A percentile compares a stretch with the other conserved stretches of the same genome.
Conservation (phyloP, 192 early-diverging fungal species). For the Allomyces arbusculus region DNA sequence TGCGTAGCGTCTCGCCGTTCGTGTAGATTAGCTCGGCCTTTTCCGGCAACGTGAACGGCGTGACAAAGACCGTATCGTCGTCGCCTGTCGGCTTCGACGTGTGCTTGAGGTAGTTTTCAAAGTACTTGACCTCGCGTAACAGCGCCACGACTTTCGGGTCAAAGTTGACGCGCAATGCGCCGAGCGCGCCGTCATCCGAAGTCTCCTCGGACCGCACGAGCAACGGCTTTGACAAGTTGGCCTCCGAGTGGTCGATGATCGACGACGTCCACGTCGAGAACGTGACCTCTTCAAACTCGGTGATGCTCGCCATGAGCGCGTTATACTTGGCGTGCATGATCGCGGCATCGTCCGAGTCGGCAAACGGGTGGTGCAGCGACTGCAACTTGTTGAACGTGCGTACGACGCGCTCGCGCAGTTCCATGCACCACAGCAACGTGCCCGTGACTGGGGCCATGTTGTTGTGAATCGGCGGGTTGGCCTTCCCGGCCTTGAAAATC, state of each 20-base stretch:
- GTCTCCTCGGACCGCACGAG: slow-evolving; percentile 11
- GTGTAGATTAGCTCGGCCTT: slow-evolving; percentile 28
- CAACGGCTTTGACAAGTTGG: slow-evolving; percentile 34
- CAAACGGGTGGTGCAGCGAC: slow-evolving; percentile 32
- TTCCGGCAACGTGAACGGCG: slow-evolving; percentile 14
- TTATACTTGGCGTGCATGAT: slow-evolving; percentile 29
- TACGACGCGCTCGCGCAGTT: slow-evolving; percentile 34
- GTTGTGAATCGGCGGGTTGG: slow-evolving; percentile 38
- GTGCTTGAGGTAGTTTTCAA: slow-evolving; percentile 9
- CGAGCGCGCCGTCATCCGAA: background rate
- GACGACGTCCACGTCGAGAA: slow-evolving; percentile 28
- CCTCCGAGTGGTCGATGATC: slow-evolving; percentile 40
- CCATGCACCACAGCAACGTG: slow-evolving; percentile 34
- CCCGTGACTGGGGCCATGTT: slow-evolving; percentile 48
- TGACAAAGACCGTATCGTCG: slow-evolving; percentile 13
- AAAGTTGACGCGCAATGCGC: slow-evolving; percentile 35
- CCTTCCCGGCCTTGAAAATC: slow-evolving; percentile 28
- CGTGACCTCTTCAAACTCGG: slow-evolving; percentile 24
- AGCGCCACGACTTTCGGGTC: slow-evolving; percentile 48
- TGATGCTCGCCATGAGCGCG: slow-evolving; percentile 22
- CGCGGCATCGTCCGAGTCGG: slow-evolving; percentile 31
- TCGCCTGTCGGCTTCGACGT: background rate
- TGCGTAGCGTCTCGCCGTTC: slow-evolving; percentile 35
- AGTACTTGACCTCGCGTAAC: slow-evolving; percentile 39
- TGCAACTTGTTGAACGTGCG: slow-evolving; percentile 41